phyloP scores from a whole-genome alignment of 83 land plant genomes.

The Thuja plicata region DNA sequence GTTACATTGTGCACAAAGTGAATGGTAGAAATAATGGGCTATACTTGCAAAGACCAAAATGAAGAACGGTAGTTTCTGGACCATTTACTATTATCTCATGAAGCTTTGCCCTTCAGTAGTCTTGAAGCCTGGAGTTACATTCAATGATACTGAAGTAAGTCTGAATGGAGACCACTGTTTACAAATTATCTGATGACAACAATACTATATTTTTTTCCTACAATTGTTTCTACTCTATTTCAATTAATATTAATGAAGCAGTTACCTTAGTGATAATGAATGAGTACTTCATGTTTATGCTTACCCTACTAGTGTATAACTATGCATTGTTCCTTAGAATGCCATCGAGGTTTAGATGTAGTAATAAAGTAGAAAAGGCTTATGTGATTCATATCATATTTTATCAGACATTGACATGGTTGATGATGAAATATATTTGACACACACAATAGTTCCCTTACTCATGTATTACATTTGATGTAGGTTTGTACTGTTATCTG shows the following conservation, averaged over 20 bases:
- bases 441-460: neutral
- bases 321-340: neutral
- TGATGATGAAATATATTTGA: neutral
- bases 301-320: neutral
- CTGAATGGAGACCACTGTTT: neutral
- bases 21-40: conserved; percentile 39
- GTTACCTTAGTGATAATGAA: neutral
- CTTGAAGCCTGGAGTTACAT: conserved; percentile 1
- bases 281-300: neutral
- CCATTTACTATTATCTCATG: conserved; percentile 37
- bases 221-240: neutral
- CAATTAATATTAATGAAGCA: neutral
- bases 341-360: neutral
- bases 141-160: conserved; percentile 31
- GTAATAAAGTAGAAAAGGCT: neutral
- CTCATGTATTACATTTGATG: neutral
- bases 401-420: neutral
- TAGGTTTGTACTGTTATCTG: neutral
- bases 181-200: neutral
- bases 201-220: neutral
- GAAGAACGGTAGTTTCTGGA: conserved; percentile 58
- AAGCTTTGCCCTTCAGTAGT: conserved; percentile 26
- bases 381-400: neutral
- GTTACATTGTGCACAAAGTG: conserved; percentile 44
- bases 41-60: conserved; percentile 31